A percentile compares a stretch with the other conserved stretches of the same genome.
These are phyloP conservation scores for Physcia stellaris DNA, from an alignment of 495 filamentous ascomycete species.

Conservation along the genomic window DNA sequence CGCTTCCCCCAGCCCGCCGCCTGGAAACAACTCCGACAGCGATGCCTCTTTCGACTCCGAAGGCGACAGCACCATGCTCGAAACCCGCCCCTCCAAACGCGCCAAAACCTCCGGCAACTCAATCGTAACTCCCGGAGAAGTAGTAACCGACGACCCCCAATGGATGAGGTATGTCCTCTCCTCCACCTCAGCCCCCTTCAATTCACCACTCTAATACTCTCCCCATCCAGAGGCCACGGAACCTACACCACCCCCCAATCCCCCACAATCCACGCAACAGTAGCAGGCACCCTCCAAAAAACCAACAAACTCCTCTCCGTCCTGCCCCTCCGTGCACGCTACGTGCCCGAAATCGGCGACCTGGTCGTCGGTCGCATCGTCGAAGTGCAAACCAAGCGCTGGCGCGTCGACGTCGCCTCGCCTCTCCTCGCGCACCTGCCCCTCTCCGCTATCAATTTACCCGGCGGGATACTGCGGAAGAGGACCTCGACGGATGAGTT, in stretches of 20 bases:
- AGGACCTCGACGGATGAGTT: constrained; percentile 89
- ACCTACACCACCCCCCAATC: constrained; percentile 50
- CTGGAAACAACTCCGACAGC: not conserved
- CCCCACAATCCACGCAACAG: constrained; percentile 64
- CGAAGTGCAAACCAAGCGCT: constrained; percentile 76
- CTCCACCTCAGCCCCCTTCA: constrained; percentile 3
- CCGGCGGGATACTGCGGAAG: constrained; percentile 81
- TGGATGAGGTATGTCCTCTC: constrained; percentile 69
- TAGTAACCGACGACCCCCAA: constrained; percentile 80
- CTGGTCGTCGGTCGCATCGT: constrained; percentile 87
- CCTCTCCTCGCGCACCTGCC: constrained; percentile 71
- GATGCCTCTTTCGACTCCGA: constrained; percentile 33
- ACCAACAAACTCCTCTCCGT: constrained; percentile 96
- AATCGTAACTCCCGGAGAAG: constrained; percentile 81
- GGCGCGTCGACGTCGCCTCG: constrained; percentile 85
- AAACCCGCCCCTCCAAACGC: constrained; percentile 26
- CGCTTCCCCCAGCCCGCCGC: not conserved
- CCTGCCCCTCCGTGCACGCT: constrained; percentile 77
- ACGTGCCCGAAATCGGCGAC: constrained; percentile 91
- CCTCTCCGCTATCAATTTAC: constrained; percentile 80
- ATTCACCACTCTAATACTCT: constrained; percentile 9
- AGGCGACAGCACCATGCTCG: constrained; percentile 44
- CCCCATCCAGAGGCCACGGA: constrained; percentile 54
- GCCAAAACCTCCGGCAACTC: constrained; percentile 24
- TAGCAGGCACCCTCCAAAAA: constrained; percentile 74